Percentiles rank a stretch among this genome's conserved stretches.
Conservation (phyloP, 139 green algal genomes). For the Raphidocelis subcapitata region DNA sequence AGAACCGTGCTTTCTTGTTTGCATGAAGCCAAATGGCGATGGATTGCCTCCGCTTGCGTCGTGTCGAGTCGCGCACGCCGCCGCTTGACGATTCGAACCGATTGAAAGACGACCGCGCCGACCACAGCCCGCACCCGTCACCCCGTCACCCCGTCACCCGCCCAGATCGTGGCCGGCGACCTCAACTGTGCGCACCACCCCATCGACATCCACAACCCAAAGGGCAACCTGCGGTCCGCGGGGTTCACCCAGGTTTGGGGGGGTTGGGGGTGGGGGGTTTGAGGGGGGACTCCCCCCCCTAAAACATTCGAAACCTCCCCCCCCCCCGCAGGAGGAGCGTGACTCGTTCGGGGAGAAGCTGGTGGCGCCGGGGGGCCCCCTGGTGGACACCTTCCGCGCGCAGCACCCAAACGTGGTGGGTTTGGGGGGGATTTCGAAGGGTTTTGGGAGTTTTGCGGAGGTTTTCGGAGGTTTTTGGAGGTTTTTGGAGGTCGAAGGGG, state of each 20-base stretch:
- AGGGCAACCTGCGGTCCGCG: conserved; percentile 64
- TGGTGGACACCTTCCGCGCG: conserved; percentile 63
- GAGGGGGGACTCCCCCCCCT: not conserved
- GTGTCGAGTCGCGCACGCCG: too few relatives aligned
- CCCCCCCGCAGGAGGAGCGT: conserved; percentile 59
- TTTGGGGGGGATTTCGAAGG: too few relatives aligned
- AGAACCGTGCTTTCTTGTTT: too few relatives aligned
- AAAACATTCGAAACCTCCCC: not conserved
- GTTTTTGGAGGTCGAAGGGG: too few relatives aligned
- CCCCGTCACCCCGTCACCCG: too few relatives aligned
- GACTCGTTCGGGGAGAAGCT: conserved; percentile 53
- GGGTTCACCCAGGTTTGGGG: conserved; percentile 67
- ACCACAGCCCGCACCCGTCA: too few relatives aligned
- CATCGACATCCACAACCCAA: conserved; percentile 81
- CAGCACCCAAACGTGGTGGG: conserved; percentile 56
- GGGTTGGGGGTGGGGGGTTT: not conserved
- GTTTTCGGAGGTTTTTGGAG: too few relatives aligned
- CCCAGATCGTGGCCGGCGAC: conserved; percentile 57
- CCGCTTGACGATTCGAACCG: too few relatives aligned
- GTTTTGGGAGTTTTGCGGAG: too few relatives aligned
- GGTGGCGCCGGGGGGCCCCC: conserved; percentile 38
- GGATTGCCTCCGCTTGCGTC: too few relatives aligned
- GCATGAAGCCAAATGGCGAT: too few relatives aligned
- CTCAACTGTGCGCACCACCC: conserved; percentile 60
- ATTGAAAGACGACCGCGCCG: too few relatives aligned